phyloP scores from a whole-genome alignment of 257 asterid genomes.

The Forsythia viridissima region DNA sequence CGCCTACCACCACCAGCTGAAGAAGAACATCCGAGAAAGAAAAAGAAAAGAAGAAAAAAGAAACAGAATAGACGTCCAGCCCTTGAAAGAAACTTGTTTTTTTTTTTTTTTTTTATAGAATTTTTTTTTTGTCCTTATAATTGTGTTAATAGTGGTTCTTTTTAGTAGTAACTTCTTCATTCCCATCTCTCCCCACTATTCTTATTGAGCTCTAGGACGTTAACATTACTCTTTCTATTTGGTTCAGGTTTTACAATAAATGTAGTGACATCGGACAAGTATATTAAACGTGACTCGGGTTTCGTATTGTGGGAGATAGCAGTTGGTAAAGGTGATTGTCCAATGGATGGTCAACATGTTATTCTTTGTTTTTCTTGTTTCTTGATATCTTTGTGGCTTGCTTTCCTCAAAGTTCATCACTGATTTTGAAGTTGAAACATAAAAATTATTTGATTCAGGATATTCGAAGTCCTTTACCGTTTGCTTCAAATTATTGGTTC shows the following conservation, averaged over 20 bases:
- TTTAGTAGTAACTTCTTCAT: neutral
- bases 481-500: neutral
- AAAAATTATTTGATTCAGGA: neutral
- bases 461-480: neutral
- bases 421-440: conserved; percentile 1
- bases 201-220: neutral
- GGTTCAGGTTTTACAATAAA: conserved; percentile 80
- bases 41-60: no score
- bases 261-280: conserved; percentile 74
- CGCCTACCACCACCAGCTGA: no score
- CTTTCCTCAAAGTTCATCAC: conserved; percentile 1
- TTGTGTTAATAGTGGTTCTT: neutral
- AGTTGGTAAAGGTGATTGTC: conserved; percentile 80
- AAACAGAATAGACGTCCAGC: no score
- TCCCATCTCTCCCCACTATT: neutral
- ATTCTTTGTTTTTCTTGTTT: conserved; percentile 38
- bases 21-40: no score
- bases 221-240: conserved; percentile 9
- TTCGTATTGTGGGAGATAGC: conserved; percentile 76
- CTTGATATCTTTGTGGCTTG: conserved; percentile 11
- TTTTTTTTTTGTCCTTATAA: conserved; percentile 6
- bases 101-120: no score
- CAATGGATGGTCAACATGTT: conserved; percentile 96
- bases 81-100: no score
- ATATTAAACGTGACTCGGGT: conserved; percentile 82